phyloP scores from a whole-genome alignment of 352 stramenopile species.

The Pythium periplocum region DNA sequence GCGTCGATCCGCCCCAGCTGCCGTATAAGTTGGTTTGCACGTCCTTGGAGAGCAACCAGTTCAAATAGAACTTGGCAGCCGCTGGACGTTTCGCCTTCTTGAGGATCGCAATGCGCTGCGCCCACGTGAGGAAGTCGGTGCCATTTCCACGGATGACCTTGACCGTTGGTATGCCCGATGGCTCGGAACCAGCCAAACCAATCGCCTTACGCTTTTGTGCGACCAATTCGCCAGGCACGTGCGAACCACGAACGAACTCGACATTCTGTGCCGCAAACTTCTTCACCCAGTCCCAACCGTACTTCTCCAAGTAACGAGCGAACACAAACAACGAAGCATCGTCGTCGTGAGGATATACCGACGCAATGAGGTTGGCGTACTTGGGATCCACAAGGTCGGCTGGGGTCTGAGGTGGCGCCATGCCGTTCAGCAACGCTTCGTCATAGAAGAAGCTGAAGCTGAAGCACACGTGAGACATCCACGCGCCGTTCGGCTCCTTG shows the following conservation, averaged over 20 bases:
- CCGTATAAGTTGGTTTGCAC: conserved; percentile 23
- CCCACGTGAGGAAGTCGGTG: conserved; percentile 35
- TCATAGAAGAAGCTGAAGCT: too few species aligned
- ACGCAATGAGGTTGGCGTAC: conserved; percentile 35
- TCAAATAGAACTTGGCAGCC: conserved; percentile 51
- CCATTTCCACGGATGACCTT: conserved; percentile 21
- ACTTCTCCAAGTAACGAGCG: conserved; percentile 37
- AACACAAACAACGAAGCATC: conserved; percentile 48
- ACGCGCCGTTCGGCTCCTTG: too few species aligned
- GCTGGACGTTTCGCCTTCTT: conserved; percentile 47
- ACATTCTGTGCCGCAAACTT: conserved; percentile 37
- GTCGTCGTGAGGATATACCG: conserved; percentile 43
- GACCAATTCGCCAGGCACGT: conserved; percentile 22
- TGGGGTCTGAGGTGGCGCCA: conserved; percentile 15
- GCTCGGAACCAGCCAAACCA: conserved; percentile 11
- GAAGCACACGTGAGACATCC: too few species aligned
- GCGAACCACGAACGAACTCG: conserved; percentile 28
- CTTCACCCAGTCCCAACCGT: conserved; percentile 44
- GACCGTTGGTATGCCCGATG: conserved; percentile 8
- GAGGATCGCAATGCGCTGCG: conserved; percentile 51
- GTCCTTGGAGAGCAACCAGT: conserved; percentile 38
- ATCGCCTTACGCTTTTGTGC: conserved; percentile 27
- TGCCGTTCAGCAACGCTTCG: not conserved
- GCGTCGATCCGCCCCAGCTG: conserved; percentile 14
- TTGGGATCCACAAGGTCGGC: conserved; percentile 29